Evolutionary conservation across 2,329 filamentous ascomycete genomes (phyloP).

Genomic region (Exophiala aquamarina): DNA sequence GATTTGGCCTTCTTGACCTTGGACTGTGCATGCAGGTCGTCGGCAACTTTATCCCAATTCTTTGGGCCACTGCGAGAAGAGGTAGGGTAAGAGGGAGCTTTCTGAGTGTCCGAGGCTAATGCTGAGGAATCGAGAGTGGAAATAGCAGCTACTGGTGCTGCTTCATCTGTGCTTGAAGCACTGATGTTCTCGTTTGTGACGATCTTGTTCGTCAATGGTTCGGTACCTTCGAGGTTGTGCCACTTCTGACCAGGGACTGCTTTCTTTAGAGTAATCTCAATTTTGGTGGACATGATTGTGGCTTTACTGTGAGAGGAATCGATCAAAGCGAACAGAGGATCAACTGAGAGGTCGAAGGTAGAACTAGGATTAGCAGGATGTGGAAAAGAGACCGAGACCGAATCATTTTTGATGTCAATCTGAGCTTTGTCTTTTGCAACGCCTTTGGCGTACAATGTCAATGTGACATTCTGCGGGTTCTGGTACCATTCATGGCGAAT

Average conservation of each 20-base stretch:
- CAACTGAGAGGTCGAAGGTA: slow-evolving; percentile 62
- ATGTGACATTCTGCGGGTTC: slow-evolving; percentile 58
- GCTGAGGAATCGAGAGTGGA: slow-evolving; percentile 9
- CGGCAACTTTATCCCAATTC: slow-evolving; percentile 82
- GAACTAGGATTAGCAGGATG: slow-evolving; percentile 47
- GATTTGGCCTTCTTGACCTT: slow-evolving; percentile 31
- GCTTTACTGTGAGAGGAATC: slow-evolving; percentile 60
- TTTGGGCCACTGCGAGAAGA: slow-evolving; percentile 82
- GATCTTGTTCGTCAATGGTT: slow-evolving; percentile 26
- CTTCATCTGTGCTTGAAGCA: not conserved
- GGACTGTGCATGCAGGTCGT: slow-evolving; percentile 46
- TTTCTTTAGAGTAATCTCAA: slow-evolving; percentile 76
- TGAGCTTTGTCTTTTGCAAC: slow-evolving; percentile 36
- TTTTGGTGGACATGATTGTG: slow-evolving; percentile 71
- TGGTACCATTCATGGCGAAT: slow-evolving; percentile 71
- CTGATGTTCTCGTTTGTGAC: slow-evolving; percentile 27
- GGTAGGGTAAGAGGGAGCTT: slow-evolving; percentile 72
- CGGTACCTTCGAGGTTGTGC: slow-evolving; percentile 56
- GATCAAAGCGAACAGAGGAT: slow-evolving; percentile 67
- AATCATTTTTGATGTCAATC: slow-evolving; percentile 26
- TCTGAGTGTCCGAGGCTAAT: slow-evolving; percentile 23
- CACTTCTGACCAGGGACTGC: slow-evolving; percentile 65
- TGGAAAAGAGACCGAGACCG: slow-evolving; percentile 61
- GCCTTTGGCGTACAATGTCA: slow-evolving; percentile 67
- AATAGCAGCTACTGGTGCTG: not conserved